These are phyloP conservation scores for Vigna radiata DNA, from an alignment of 306 rosid species.

Conservation along the genomic window DNA sequence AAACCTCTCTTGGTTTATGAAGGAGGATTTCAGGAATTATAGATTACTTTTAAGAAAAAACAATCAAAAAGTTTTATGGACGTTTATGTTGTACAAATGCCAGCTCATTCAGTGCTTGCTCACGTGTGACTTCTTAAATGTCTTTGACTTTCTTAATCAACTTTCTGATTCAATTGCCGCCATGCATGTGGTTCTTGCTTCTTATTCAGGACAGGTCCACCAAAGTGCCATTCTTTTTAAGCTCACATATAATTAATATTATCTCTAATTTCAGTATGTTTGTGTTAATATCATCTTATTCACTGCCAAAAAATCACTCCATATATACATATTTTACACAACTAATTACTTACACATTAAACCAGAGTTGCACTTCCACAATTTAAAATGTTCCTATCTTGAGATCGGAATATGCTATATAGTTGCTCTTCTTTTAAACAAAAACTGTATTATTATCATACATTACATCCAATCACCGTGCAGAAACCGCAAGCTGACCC, in stretches of 20 bases:
- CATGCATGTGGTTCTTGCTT: slow-evolving; percentile 80
- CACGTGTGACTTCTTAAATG: slow-evolving; percentile 87
- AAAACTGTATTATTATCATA: slow-evolving; percentile 33
- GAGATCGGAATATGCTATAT: slow-evolving; percentile 43
- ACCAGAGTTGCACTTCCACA: slow-evolving; percentile 36
- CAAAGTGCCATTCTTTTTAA: slow-evolving; percentile 35
- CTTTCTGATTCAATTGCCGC: slow-evolving; percentile 59
- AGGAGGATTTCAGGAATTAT: slow-evolving; percentile 52
- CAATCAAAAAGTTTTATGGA: not conserved
- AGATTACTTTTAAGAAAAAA: not conserved
- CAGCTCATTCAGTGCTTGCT: slow-evolving; percentile 57
- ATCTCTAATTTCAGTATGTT: slow-evolving; percentile 38
- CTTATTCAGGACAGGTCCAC: slow-evolving; percentile 45
- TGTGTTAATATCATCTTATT: slow-evolving; percentile 46
- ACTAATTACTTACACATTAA: slow-evolving; percentile 38
- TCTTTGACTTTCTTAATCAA: slow-evolving; percentile 78
- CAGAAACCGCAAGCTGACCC: slow-evolving; percentile 50
- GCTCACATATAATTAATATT: slow-evolving; percentile 14
- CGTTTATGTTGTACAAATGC: slow-evolving; percentile 40
- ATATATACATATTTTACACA: slow-evolving; percentile 13
- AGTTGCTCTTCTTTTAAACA: slow-evolving; percentile 44
- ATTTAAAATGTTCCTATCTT: slow-evolving; percentile 49
- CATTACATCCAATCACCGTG: slow-evolving; percentile 39
- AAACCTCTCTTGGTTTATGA: slow-evolving; percentile 42
- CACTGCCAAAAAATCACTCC: slow-evolving; percentile 6